These are phyloP conservation scores for Fusarium humuli DNA, from an alignment of 2,329 filamentous ascomycete genomes.

Conservation along the genomic window DNA sequence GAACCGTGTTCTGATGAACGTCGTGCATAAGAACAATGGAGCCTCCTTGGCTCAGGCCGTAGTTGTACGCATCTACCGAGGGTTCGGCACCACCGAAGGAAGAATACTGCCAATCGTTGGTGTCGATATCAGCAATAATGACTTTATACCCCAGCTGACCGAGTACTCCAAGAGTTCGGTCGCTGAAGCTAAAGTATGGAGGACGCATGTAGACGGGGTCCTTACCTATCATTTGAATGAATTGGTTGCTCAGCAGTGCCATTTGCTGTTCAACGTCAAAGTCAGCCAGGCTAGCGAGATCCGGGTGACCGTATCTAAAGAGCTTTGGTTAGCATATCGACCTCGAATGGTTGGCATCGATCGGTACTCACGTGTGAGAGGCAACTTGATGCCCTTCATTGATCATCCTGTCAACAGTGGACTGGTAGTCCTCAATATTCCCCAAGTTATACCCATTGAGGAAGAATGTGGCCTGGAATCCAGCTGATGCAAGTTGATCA, in stretches of 20 bases:
- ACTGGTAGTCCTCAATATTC: conserved; percentile 18
- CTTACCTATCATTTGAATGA: conserved; percentile 18
- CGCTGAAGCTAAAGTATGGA: conserved; percentile 26
- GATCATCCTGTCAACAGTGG: conserved; percentile 16
- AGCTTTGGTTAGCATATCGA: not conserved
- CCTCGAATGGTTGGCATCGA: accelerated
- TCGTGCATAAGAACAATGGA: conserved; percentile 31
- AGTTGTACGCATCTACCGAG: conserved; percentile 3
- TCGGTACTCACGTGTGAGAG: conserved; percentile 9
- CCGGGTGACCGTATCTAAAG: conserved; percentile 9
- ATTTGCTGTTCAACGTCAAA: conserved; percentile 24
- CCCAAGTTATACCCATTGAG: conserved; percentile 15
- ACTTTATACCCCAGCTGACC: conserved; percentile 22
- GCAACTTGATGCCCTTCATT: conserved; percentile 18
- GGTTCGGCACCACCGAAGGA: conserved; percentile 10
- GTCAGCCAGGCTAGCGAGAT: conserved; percentile 9
- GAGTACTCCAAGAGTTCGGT: conserved; percentile 4
- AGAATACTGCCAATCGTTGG: conserved; percentile 19
- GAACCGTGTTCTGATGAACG: conserved; percentile 14
- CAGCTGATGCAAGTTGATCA: conserved; percentile 21
- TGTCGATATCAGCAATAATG: conserved; percentile 32
- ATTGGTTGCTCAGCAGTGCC: not conserved
- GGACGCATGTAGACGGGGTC: conserved; percentile 27
- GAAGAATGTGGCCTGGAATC: conserved; percentile 16
- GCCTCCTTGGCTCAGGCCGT: conserved; percentile 5